A percentile compares a stretch with the other conserved stretches of the same genome.
Conservation (phyloP, 345 rosid genomes). For the Eucalyptus viminalis region DNA sequence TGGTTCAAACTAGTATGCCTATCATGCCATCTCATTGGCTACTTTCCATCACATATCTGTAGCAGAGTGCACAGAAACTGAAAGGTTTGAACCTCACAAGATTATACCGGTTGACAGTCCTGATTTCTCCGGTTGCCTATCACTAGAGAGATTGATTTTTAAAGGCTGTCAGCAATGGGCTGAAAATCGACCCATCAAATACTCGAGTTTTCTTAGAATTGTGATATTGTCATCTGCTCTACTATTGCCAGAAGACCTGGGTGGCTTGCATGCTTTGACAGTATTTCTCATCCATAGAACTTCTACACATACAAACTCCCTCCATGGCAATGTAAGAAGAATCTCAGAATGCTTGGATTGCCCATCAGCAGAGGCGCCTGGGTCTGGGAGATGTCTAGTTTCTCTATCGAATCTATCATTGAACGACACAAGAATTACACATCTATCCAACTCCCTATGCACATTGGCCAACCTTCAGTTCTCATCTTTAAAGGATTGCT, state of each 20-base stretch:
- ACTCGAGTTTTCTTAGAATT: neutral
- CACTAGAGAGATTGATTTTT: neutral
- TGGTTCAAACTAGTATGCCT: neutral
- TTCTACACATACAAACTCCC: neutral
- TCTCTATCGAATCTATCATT: neutral
- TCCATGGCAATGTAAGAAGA: neutral
- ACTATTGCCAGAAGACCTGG: neutral
- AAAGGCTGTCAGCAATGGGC: neutral
- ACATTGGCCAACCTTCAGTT: neutral
- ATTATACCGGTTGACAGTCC: neutral
- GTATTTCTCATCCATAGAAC: neutral
- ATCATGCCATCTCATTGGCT: neutral
- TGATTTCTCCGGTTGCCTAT: neutral
- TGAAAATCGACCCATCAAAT: neutral
- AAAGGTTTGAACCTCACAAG: neutral
- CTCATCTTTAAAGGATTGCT: neutral
- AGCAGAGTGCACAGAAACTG: neutral
- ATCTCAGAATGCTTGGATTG: neutral
- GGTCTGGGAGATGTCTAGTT: neutral
- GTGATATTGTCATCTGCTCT: neutral
- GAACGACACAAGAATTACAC: neutral
- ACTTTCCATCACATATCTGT: neutral
- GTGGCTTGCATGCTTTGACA: neutral
- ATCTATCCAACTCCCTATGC: neutral
- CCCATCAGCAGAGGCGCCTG: neutral